Evolutionary conservation across 2,329 filamentous ascomycete genomes (phyloP).

Genomic region (Colletotrichum sp.): DNA sequence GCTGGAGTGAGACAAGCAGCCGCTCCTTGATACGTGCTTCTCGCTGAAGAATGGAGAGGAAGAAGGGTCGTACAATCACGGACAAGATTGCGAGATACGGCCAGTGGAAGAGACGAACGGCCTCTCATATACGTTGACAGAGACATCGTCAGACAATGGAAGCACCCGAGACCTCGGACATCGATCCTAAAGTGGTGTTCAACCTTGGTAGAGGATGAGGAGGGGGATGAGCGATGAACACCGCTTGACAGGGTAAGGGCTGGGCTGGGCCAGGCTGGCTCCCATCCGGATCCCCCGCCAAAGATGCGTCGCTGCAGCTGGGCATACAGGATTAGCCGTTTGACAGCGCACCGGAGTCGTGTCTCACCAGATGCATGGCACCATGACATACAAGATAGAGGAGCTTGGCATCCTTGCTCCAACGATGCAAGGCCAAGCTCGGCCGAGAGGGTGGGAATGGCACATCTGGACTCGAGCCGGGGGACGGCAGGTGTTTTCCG

Average conservation of each 20-base stretch:
- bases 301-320: neutral
- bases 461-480: neutral
- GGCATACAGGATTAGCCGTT: neutral
- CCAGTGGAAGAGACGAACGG: neutral
- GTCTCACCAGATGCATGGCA: slow-evolving; percentile 1
- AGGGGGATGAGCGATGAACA: neutral
- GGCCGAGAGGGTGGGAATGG: slow-evolving; percentile 6
- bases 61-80: neutral
- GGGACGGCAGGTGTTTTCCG: neutral
- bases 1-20: neutral
- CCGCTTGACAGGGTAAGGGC: neutral
- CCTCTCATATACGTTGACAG: neutral
- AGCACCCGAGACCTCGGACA: neutral
- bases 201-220: neutral
- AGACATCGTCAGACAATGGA: neutral
- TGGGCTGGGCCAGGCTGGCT: neutral
- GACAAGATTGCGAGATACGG: neutral
- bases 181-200: neutral
- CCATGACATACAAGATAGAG: neutral
- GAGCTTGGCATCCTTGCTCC: neutral
- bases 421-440: neutral
- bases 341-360: slow-evolving; percentile 11
- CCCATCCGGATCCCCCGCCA: neutral
- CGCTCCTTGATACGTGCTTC: neutral
- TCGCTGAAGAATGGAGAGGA: slow-evolving; percentile 5